Conservation (phyloP, 2,329 filamentous ascomycete species). For the Cadophora malorum region DNA sequence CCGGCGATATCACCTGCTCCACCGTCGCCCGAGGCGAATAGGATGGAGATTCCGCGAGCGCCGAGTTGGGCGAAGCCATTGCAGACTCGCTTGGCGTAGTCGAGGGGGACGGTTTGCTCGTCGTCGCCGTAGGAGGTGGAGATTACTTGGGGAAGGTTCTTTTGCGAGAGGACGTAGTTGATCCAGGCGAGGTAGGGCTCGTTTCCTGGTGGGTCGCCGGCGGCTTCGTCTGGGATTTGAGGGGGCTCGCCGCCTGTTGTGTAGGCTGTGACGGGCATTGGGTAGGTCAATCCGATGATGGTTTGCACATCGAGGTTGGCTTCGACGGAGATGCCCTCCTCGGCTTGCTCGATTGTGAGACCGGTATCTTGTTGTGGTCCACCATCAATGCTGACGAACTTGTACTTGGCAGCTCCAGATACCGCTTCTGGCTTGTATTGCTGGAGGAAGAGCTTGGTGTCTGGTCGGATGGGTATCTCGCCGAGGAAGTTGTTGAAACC, state of each 20-base stretch:
- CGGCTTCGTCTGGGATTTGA: conserved; percentile 52
- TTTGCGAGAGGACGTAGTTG: conserved; percentile 55
- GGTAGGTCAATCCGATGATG: conserved; percentile 60
- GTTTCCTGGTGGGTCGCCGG: conserved; percentile 48
- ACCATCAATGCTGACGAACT: conserved; percentile 28
- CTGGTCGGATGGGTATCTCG: conserved; percentile 36
- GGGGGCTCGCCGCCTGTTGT: conserved; percentile 62
- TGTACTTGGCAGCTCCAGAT: conserved; percentile 26
- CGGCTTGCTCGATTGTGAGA: conserved; percentile 24
- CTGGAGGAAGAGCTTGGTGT: conserved; percentile 32
- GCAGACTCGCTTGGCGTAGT: conserved; percentile 61
- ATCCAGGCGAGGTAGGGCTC: conserved; percentile 64
- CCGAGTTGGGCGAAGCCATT: conserved; percentile 59
- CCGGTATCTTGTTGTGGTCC: conserved; percentile 24
- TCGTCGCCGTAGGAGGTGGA: conserved; percentile 64
- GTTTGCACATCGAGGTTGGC: conserved; percentile 63
- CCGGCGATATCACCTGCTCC: conserved; percentile 52
- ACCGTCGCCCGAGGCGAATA: conserved; percentile 59
- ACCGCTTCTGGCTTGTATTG: conserved; percentile 33
- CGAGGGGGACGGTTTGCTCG: conserved; percentile 58
- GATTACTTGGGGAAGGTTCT: conserved; percentile 59
- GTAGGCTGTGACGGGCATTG: conserved; percentile 59
- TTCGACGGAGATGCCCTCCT: conserved; percentile 46
- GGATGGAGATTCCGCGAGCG: conserved; percentile 57
- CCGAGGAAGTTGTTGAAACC: conserved; percentile 39